Evolutionary conservation across 176 grass and related monocot genomes (phyloP).

Genomic region (Oryza glaberrima): DNA sequence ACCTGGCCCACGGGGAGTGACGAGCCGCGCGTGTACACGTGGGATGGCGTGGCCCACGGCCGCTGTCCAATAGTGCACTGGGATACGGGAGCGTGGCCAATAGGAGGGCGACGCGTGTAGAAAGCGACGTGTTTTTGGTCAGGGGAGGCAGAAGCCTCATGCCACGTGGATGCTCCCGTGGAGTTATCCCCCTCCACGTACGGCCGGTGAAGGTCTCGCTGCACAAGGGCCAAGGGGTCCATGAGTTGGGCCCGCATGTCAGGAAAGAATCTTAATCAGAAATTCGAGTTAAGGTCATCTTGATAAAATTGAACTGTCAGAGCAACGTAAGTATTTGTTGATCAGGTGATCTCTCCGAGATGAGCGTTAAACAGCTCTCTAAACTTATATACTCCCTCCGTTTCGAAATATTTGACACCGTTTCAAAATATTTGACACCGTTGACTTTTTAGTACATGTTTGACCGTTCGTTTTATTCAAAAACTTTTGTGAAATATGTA

Average conservation of each 20-base stretch:
- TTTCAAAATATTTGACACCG: no score
- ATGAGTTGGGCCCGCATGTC: not conserved
- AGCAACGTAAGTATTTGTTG: no score
- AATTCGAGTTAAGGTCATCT: not conserved
- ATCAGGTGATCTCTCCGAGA: not conserved
- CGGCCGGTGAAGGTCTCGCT: no score
- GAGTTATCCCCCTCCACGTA: slow-evolving; percentile 15
- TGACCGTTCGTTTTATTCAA: no score
- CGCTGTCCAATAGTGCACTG: not conserved
- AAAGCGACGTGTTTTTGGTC: slow-evolving; percentile 44
- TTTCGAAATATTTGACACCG: no score
- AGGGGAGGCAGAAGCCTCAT: not conserved
- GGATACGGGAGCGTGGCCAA: not conserved
- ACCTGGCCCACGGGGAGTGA: not conserved
- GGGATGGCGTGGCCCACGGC: not conserved
- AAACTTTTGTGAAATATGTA: no score
- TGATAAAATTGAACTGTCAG: not conserved
- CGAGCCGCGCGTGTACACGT: not conserved
- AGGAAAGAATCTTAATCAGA: not conserved
- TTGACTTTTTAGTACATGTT: no score
- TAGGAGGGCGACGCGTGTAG: slow-evolving; percentile 18
- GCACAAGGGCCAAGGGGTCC: not conserved
- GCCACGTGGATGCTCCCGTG: slow-evolving; percentile 4
- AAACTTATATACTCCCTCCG: not conserved
- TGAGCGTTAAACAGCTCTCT: not conserved